Base-by-base conservation (phyloP, 2,329 filamentous ascomycete genomes). In the Chaetomium strumarium region DNA sequence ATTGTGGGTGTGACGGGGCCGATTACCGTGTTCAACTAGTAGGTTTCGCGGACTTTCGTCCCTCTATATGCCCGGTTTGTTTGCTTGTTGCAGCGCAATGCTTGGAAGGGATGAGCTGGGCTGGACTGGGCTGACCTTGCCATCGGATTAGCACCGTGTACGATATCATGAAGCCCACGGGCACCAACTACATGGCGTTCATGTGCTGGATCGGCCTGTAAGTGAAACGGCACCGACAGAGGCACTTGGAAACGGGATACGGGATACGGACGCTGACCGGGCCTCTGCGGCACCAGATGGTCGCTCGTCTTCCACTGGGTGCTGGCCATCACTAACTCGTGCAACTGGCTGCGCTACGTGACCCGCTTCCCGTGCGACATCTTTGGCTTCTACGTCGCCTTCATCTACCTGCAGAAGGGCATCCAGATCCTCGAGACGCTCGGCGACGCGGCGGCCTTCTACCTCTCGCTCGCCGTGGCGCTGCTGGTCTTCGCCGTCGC, bases 11-110 rank as follows among this genome's bases (percentile, higher is more conserved):
- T 96, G 2, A 95, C 90, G 11, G 88, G 87, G 70, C 90, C 90
- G 3, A 95, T 96, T 52, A 95, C 90, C 14, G 89, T 95, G 29
- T 95, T 95, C 66, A 95, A 95, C 67, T 95, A 95, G 80, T 83
- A 67, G 39, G 76, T 66, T 20, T 29, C 12, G n/a, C n/a, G n/a
- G n/a, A n/a, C n/a, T 43, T 17, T 39, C 30, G 31, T 38, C 11
- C 19, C 30, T n/a, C n/a, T n/a, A n/a, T n/a, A 17, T 36, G 8
- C n/a, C 38, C 19, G 5, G n/a, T 13, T n/a, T n/a, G 3, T 31
- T 51, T n/a, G 9, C 24, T 11, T 5, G 7, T 11, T 13, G 7
- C 12, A 7, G 7, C 30, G 7, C 30, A 33, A 33, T 33, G 7
- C 30, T 33, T 33, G 7, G 30, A 10, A 11, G 33, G 4, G 24